phyloP scores from a whole-genome alignment of 257 asterid genomes.

The Rauvolfia tetraphylla region DNA sequence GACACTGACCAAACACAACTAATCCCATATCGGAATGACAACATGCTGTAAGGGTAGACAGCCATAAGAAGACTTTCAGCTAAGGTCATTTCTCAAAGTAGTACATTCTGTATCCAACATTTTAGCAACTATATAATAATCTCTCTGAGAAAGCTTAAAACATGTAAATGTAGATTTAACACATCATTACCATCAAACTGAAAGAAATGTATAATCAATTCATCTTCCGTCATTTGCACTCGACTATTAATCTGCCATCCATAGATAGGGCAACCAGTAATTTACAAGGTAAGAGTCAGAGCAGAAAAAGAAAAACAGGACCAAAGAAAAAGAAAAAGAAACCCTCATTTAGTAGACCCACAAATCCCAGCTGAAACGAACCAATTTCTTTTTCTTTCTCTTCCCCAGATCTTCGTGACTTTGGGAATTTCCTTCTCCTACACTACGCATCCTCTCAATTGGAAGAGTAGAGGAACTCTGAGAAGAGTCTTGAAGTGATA shows the following conservation, averaged over 20 bases:
- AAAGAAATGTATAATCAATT: slow-evolving; percentile 74
- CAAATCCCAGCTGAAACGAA: slow-evolving; percentile 31
- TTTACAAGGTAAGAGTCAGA: slow-evolving; percentile 4
- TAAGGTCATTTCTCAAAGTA: not conserved
- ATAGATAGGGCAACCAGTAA: slow-evolving; percentile 15
- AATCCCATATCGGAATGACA: not conserved
- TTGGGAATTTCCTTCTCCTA: slow-evolving; percentile 25
- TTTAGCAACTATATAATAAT: not conserved
- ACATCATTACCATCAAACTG: slow-evolving; percentile 79
- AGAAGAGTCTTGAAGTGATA: slow-evolving; percentile 64
- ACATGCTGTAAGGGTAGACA: not conserved
- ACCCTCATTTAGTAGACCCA: slow-evolving; percentile 13
- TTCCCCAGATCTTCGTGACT: slow-evolving; percentile 43
- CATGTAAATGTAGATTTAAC: slow-evolving; percentile 5
- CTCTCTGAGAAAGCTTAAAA: slow-evolving; percentile 5
- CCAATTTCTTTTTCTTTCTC: slow-evolving; percentile 65
- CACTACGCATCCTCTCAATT: slow-evolving; percentile 14
- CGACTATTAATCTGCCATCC: slow-evolving; percentile 51
- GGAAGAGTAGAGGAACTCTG: slow-evolving; percentile 22
- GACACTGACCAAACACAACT: not conserved
- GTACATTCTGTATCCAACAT: not conserved
- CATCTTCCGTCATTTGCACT: slow-evolving; percentile 89
- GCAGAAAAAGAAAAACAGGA: slow-evolving; percentile 14
- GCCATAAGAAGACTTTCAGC: not conserved
- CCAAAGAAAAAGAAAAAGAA: slow-evolving; percentile 12